Evolutionary conservation across 495 filamentous ascomycete species (phyloP), one percentile per base, ranked within the genome.

Genomic region (Gamarada debralockiae): DNA sequence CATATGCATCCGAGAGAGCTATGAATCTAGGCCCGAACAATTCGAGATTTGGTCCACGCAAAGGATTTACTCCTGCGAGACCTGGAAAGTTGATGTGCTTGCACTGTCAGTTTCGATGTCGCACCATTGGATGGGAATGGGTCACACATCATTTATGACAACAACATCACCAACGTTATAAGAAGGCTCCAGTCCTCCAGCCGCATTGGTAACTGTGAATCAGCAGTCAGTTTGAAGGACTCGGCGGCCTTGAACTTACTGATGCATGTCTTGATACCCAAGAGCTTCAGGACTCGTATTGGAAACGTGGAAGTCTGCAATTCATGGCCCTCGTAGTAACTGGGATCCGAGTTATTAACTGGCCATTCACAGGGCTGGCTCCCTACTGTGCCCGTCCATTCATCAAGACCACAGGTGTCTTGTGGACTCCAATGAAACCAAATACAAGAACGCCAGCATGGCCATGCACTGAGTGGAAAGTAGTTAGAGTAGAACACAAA

Each of bases 401-500:
- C 76, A 91, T 84, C 59, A 90, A 72, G 3, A 89, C 83, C 3
- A 81, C 78, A 1, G 85, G 80, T 10, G 75, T 76, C 48, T 73
- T 71, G 25, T 70, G 52, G 5, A 59, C 55, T 7, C 79, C 78
- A 34, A 90, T 68, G 7, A 78, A 61, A 3, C 87, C 84, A 66
- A 90, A 89, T 8, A 90, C 77, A 44, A 91, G 69, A 62, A 85
- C 87, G 29, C 87, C 85, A 39, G 79, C 86, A 81, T 91, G 87
- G 21, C 87, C 86, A 21, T 70, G 62, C 9, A 86, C 85, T 86
- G 51, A 8, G 25, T 17, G 27, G 14, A 33, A 47, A 36, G 40
- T 13, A 36, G 17, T 34, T 23, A 53, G 17, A 20, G 25, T 45
- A n/a, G 23, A 40, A 33, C 17, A 25, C 12, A 24, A 23, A 14